phyloP scores from a whole-genome alignment of 441 rosid genomes.

The Erodium texanum region DNA sequence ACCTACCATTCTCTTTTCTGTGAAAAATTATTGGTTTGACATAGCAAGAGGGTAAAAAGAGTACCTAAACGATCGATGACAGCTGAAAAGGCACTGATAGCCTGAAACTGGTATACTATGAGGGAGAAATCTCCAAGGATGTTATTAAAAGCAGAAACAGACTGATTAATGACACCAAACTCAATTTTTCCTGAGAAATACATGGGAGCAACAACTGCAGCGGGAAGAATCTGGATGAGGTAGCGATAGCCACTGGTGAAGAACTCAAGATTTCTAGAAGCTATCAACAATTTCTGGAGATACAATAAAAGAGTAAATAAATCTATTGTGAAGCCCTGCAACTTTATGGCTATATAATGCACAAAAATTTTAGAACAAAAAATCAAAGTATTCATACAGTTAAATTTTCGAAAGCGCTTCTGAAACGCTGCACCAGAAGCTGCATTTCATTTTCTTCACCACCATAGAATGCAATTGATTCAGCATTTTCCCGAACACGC shows the following conservation, averaged over 20 bases:
- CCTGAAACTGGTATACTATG: slow-evolving; percentile 86
- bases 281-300: slow-evolving; percentile 71
- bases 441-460: slow-evolving; percentile 87
- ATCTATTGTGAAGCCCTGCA: background rate
- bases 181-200: slow-evolving; percentile 93
- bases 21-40: background rate
- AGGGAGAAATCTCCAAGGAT: slow-evolving; percentile 93
- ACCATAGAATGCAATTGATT: slow-evolving; percentile 87
- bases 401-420: slow-evolving; percentile 73
- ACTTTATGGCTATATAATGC: background rate
- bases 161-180: slow-evolving; percentile 96
- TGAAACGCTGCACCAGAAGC: slow-evolving; percentile 80
- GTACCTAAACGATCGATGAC: slow-evolving; percentile 91
- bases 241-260: slow-evolving; percentile 92
- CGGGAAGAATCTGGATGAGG: slow-evolving; percentile 95
- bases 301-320: background rate
- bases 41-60: slow-evolving; percentile 12
- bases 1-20: background rate
- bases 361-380: slow-evolving; percentile 8
- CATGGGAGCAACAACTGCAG: slow-evolving; percentile 97
- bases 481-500: slow-evolving; percentile 92
- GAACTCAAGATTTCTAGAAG: slow-evolving; percentile 93
- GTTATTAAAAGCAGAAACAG: slow-evolving; percentile 92
- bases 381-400: slow-evolving; percentile 34
- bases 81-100: slow-evolving; percentile 93